Percentiles rank a stretch among this genome's conserved stretches.
phyloP scores from a whole-genome alignment of 2,329 filamentous ascomycete genomes.

The Geosmithia flava region DNA sequence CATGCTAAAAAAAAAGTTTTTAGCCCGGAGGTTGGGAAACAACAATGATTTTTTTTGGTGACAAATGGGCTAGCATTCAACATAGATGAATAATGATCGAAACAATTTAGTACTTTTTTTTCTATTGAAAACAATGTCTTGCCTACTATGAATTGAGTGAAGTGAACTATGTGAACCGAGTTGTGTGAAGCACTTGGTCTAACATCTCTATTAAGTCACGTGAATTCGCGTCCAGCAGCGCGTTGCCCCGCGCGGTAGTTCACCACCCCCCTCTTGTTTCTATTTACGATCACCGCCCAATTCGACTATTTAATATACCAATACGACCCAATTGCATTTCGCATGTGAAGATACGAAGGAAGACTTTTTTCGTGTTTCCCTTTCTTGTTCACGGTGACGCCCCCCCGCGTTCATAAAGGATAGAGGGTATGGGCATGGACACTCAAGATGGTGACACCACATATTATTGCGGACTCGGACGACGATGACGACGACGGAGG shows the following conservation, averaged over 20 bases:
- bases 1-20: slow-evolving; percentile 18
- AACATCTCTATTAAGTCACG: not conserved
- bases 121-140: not conserved
- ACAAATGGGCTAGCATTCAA: slow-evolving; percentile 24
- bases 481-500: slow-evolving; percentile 17
- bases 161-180: too few relatives aligned
- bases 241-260: too few relatives aligned
- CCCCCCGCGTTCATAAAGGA: too few relatives aligned
- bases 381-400: not conserved
- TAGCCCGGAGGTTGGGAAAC: slow-evolving; percentile 11
- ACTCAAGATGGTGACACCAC: slow-evolving; percentile 8
- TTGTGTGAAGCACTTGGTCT: too few relatives aligned
- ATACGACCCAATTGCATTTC: too few relatives aligned
- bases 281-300: not conserved
- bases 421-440: not conserved
- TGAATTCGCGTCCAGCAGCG: not conserved
- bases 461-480: slow-evolving; percentile 25
- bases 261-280: too few relatives aligned
- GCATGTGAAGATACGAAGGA: too few relatives aligned
- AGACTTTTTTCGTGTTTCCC: not conserved
- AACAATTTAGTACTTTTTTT: not conserved
- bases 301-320: too few relatives aligned
- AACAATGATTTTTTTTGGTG: slow-evolving; percentile 1
- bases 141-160: too few relatives aligned
- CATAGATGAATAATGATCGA: slow-evolving; percentile 20